Conservation (phyloP, 1,139 yeast genomes). For the Williopsis jadinii region DNA sequence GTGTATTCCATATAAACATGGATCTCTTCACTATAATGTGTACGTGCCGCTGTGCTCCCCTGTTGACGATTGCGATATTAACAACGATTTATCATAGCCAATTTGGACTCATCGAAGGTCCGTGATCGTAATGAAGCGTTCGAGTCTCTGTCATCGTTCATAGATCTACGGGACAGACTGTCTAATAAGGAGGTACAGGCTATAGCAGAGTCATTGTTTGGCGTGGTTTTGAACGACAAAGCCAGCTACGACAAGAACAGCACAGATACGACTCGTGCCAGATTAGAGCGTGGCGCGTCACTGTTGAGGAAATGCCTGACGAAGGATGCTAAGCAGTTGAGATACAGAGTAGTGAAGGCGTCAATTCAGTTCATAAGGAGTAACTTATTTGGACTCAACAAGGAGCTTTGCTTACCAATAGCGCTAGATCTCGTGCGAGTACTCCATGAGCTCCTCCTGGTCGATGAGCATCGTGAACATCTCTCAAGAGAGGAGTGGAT, state of each 20-base stretch:
- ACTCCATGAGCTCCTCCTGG: constrained; percentile 25
- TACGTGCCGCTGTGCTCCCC: constrained; percentile 2
- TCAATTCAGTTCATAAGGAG: constrained; percentile 8
- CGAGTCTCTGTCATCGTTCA: constrained; percentile 28
- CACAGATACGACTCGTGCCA: constrained; percentile 28
- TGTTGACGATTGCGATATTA: neutral
- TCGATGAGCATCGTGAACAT: constrained; percentile 35
- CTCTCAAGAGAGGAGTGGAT: constrained; percentile 30
- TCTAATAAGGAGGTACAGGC: constrained; percentile 21
- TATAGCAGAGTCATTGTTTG: constrained; percentile 33
- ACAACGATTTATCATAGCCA: constrained; percentile 15
- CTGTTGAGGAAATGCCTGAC: constrained; percentile 31
- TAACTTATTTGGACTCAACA: constrained; percentile 4
- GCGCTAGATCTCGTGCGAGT: constrained; percentile 30
- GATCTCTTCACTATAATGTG: constrained; percentile 11
- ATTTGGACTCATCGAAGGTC: constrained; percentile 38
- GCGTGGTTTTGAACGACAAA: constrained; percentile 36
- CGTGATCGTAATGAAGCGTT: constrained; percentile 50
- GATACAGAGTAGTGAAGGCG: constrained; percentile 27
- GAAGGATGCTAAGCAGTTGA: constrained; percentile 20
- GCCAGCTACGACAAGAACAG: constrained; percentile 27
- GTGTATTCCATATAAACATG: neutral
- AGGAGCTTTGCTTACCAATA: constrained; percentile 28
- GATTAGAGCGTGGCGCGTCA: constrained; percentile 38
- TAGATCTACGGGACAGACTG: constrained; percentile 19